Percentiles rank a stretch among this genome's conserved stretches.
Evolutionary conservation across 768 basidiomycete species (phyloP).

Genomic region (Lactarius vividus): DNA sequence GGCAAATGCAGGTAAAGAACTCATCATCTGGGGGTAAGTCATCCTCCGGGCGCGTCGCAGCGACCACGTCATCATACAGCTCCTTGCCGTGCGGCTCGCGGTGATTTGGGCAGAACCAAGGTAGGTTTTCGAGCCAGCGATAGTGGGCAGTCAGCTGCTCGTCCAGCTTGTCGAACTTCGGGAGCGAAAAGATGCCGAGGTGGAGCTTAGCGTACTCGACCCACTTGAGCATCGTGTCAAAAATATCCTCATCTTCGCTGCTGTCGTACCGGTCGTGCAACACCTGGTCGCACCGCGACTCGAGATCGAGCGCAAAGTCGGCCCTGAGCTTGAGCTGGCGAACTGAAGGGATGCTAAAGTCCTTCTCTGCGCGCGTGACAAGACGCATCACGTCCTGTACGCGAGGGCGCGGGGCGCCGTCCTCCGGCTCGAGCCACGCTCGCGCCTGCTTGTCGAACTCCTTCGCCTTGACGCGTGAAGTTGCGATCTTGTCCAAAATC

Average conservation of each 20-base stretch:
- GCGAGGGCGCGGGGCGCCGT: conserved; percentile 54
- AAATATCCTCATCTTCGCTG: conserved; percentile 59
- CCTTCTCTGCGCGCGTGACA: conserved; percentile 68
- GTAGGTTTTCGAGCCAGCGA: conserved; percentile 69
- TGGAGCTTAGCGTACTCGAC: conserved; percentile 66
- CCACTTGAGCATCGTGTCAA: conserved; percentile 74
- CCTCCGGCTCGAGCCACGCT: conserved; percentile 62
- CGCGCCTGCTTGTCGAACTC: conserved; percentile 80
- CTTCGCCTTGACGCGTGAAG: conserved; percentile 62
- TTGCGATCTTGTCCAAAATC: conserved; percentile 63
- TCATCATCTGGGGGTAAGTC: conserved; percentile 77
- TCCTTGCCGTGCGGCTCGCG: conserved; percentile 57
- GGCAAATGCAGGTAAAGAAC: conserved; percentile 85
- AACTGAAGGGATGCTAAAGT: conserved; percentile 68
- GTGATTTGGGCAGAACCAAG: conserved; percentile 77
- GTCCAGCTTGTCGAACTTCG: conserved; percentile 70
- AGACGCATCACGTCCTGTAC: conserved; percentile 68
- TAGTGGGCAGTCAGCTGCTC: conserved; percentile 63
- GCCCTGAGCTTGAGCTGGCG: conserved; percentile 65
- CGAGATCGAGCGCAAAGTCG: conserved; percentile 75
- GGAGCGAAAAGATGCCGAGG: conserved; percentile 68
- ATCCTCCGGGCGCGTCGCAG: conserved; percentile 71
- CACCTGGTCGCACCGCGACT: conserved; percentile 71
- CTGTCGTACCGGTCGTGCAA: conserved; percentile 59
- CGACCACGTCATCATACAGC: conserved; percentile 72